phyloP scores from a whole-genome alignment of 1,139 yeast species.

The Suhomyces choctaworum region DNA sequence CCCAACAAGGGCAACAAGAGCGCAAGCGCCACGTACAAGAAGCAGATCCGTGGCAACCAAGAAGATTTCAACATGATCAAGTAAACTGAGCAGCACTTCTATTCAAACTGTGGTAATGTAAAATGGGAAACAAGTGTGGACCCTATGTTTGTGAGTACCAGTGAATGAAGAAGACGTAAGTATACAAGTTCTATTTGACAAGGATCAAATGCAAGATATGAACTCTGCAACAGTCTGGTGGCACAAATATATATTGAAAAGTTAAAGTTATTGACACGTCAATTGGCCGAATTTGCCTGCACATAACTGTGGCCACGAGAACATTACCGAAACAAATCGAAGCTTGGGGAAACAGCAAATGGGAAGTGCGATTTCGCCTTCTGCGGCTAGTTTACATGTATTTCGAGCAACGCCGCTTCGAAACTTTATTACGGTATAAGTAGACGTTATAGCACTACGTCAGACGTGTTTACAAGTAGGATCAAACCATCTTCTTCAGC shows the following conservation, averaged over 20 bases:
- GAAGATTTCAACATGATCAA: slow-evolving; percentile 16
- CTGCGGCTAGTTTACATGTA: too few relatives aligned
- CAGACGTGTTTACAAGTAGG: too few relatives aligned
- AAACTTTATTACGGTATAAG: too few relatives aligned
- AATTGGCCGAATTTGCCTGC: slow-evolving; percentile 10
- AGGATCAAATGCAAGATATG: slow-evolving; percentile 3
- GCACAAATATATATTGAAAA: slow-evolving; percentile 9
- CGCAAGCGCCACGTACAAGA: slow-evolving; percentile 22
- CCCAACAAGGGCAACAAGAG: slow-evolving; percentile 20
- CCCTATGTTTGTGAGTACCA: too few relatives aligned
- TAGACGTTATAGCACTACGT: too few relatives aligned
- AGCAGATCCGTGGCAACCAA: slow-evolving; percentile 22
- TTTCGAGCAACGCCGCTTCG: too few relatives aligned
- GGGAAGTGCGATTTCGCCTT: too few relatives aligned
- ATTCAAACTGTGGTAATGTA: too few relatives aligned
- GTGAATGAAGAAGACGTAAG: not conserved
- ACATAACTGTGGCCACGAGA: slow-evolving; percentile 11
- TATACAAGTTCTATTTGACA: slow-evolving; percentile 4
- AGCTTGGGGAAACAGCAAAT: not conserved
- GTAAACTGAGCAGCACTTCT: not conserved
- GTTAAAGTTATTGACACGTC: slow-evolving; percentile 15
- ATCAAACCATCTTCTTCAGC: too few relatives aligned
- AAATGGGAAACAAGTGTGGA: too few relatives aligned
- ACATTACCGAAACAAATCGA: slow-evolving; percentile 9
- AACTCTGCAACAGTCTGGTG: not conserved